These are phyloP conservation scores for Phylloporus scabripes DNA, from an alignment of 768 basidiomycete genomes.

Conservation along the genomic window DNA sequence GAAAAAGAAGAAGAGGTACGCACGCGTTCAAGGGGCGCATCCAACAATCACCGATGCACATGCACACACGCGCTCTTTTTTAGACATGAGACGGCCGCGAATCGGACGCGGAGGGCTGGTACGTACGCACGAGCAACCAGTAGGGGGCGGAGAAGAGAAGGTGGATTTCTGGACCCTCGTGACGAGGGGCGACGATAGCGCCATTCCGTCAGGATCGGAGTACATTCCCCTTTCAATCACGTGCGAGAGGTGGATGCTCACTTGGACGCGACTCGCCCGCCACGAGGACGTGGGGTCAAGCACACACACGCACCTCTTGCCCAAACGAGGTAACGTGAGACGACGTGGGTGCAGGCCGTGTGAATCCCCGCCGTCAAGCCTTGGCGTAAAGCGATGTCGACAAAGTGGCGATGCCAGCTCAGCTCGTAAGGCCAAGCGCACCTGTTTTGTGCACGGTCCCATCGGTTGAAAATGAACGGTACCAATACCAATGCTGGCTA, in stretches of 20 bases:
- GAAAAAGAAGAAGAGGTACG: background rate
- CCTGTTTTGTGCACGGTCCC: constrained; percentile 8
- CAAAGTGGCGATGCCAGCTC: constrained; percentile 13
- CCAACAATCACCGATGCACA: background rate
- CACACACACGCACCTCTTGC: no score
- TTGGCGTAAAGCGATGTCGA: constrained; percentile 6
- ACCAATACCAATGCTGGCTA: constrained; percentile 22
- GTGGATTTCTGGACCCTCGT: background rate
- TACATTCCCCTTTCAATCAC: background rate
- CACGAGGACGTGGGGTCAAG: background rate
- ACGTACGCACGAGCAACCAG: background rate
- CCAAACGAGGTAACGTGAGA: background rate
- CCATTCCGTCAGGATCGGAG: constrained; percentile 12
- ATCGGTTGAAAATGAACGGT: constrained; percentile 22
- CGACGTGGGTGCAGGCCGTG: constrained; percentile 1
- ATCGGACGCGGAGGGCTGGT: constrained; percentile 3
- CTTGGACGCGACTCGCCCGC: background rate
- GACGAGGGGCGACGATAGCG: constrained; percentile 2
- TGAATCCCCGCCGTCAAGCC: constrained; percentile 2
- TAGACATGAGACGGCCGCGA: constrained; percentile 3
- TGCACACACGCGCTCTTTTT: background rate
- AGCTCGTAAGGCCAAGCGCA: constrained; percentile 14
- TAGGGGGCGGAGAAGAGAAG: background rate
- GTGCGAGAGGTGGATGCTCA: background rate
- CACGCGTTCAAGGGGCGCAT: background rate